These are phyloP conservation scores for Aureobasidium mangrovei DNA, from an alignment of 2,329 filamentous ascomycete genomes.

Conservation along the genomic window DNA sequence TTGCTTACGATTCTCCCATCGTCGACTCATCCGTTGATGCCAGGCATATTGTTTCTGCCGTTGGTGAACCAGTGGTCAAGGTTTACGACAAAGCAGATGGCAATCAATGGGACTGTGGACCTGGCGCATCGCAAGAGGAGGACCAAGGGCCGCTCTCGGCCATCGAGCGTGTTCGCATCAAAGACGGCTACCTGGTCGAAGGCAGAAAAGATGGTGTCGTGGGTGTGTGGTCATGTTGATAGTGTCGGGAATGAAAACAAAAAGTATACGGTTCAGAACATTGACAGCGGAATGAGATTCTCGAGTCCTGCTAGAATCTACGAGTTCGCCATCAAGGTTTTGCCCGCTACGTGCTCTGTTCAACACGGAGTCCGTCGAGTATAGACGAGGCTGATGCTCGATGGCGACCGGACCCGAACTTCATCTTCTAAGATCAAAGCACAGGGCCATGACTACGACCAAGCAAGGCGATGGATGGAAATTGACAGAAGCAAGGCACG, in stretches of 20 bases:
- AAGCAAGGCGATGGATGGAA: no score
- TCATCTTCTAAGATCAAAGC: no score
- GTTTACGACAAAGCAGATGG: constrained; percentile 97
- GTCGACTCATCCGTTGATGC: constrained; percentile 97
- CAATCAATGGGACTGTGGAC: constrained; percentile 91
- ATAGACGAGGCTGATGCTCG: no score
- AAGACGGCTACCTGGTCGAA: constrained; percentile 89
- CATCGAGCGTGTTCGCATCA: constrained; percentile 80
- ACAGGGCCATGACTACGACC: no score
- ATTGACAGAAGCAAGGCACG: background rate
- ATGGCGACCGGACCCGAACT: no score
- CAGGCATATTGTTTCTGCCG: constrained; percentile 79
- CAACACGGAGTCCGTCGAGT: background rate
- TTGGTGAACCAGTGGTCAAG: constrained; percentile 89
- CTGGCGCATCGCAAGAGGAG: constrained; percentile 57
- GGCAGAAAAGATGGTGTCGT: constrained; percentile 80
- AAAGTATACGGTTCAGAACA: background rate
- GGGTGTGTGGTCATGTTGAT: constrained; percentile 76
- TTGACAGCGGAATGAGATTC: background rate
- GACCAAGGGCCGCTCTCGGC: constrained; percentile 45
- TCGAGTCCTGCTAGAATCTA: background rate
- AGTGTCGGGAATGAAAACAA: background rate
- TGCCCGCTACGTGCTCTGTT: background rate
- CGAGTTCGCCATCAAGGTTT: background rate
- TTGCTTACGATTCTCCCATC: constrained; percentile 84